These are phyloP conservation scores for Olyra latifolia DNA, from an alignment of 176 grass and related monocot species.

Conservation along the genomic window DNA sequence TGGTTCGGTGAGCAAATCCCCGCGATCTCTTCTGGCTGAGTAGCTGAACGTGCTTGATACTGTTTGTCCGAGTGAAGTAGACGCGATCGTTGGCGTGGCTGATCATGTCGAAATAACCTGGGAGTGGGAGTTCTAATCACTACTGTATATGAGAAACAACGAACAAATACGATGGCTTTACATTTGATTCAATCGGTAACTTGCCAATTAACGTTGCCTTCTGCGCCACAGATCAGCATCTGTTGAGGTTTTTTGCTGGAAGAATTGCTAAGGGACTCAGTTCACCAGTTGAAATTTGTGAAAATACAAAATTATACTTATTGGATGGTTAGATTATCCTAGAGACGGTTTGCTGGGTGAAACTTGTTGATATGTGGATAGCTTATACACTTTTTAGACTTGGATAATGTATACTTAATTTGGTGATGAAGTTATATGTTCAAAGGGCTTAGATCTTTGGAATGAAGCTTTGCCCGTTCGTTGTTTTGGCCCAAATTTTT, in stretches of 20 bases:
- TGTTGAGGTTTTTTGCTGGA: background rate
- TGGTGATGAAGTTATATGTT: background rate
- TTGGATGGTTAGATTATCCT: background rate
- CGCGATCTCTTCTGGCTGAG: background rate
- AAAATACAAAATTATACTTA: background rate
- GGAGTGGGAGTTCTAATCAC: background rate
- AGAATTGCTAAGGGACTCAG: background rate
- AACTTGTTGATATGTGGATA: background rate
- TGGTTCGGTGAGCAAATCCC: slow-evolving; percentile 62
- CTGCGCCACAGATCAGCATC: background rate
- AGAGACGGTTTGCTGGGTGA: background rate
- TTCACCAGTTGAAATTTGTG: background rate
- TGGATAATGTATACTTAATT: background rate
- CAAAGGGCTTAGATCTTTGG: background rate
- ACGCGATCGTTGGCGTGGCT: background rate
- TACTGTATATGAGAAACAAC: background rate
- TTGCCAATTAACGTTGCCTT: background rate
- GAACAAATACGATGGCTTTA: background rate
- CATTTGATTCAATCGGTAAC: background rate
- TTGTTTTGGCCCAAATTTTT: background rate
- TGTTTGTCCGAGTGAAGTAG: background rate
- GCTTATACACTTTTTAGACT: background rate
- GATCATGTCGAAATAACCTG: background rate
- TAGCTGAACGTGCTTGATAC: background rate
- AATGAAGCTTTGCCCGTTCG: background rate